Evolutionary conservation across 441 rosid species (phyloP).

Genomic region (Arabidopsis lyrata): DNA sequence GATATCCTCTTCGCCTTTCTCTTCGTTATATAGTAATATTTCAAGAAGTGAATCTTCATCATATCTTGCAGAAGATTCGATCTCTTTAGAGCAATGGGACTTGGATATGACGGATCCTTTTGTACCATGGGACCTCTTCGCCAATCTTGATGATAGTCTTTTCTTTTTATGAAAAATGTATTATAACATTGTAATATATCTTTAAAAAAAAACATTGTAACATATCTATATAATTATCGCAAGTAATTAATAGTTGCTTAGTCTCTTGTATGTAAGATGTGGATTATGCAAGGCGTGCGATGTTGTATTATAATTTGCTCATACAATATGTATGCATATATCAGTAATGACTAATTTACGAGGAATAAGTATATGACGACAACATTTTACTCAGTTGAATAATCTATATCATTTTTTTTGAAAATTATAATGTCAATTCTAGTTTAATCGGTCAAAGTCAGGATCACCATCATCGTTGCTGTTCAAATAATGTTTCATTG

Average conservation of each 20-base stretch:
- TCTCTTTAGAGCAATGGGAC: slow-evolving; percentile 53
- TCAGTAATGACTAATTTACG: not conserved
- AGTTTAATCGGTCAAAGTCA: not conserved
- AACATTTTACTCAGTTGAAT: not conserved
- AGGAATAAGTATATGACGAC: not conserved
- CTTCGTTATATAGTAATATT: slow-evolving; percentile 38
- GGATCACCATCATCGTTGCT: not conserved
- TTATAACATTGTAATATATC: slow-evolving; percentile 26
- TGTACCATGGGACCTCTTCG: slow-evolving; percentile 64
- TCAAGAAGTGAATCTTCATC: slow-evolving; percentile 45
- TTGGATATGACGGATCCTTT: slow-evolving; percentile 59
- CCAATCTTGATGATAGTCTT: slow-evolving; percentile 50
- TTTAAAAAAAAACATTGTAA: too few relatives aligned
- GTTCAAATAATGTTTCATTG: not conserved
- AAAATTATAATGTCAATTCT: slow-evolving; percentile 1
- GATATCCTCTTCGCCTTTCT: slow-evolving; percentile 37
- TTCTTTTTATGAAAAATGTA: slow-evolving; percentile 34
- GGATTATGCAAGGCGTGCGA: slow-evolving; percentile 28
- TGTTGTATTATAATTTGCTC: slow-evolving; percentile 20
- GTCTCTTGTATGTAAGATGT: slow-evolving; percentile 33
- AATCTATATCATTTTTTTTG: not conserved
- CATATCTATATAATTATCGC: slow-evolving; percentile 9
- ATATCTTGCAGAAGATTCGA: slow-evolving; percentile 41
- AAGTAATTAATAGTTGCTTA: slow-evolving; percentile 8
- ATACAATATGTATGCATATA: slow-evolving; percentile 5